These are phyloP conservation scores for Stachybotrys elegans DNA, from an alignment of 2,329 filamentous ascomycete species.

Conservation along the genomic window DNA sequence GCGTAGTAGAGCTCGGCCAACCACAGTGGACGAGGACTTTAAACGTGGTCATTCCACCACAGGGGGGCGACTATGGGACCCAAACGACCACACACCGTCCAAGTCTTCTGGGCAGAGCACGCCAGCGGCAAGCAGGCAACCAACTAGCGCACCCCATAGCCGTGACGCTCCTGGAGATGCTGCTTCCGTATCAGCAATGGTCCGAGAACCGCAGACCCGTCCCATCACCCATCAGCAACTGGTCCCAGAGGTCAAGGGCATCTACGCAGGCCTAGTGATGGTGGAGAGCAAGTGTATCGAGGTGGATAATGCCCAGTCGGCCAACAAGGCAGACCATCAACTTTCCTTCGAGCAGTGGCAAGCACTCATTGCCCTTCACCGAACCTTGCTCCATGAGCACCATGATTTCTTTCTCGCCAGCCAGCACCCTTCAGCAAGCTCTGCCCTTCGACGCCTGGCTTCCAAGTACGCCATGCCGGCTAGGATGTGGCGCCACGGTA, in stretches of 20 bases:
- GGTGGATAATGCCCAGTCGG: slow-evolving; percentile 61
- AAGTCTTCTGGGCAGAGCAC: background rate
- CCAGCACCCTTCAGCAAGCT: slow-evolving; percentile 75
- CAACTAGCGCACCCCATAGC: background rate
- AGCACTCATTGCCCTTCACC: slow-evolving; percentile 73
- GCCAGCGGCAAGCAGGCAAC: background rate
- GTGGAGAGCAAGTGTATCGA: slow-evolving; percentile 86
- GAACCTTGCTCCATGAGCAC: slow-evolving; percentile 75
- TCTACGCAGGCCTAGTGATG: slow-evolving; percentile 79
- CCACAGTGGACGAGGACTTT: no score
- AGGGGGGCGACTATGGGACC: slow-evolving; percentile 22
- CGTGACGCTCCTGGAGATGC: background rate
- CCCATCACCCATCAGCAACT: slow-evolving; percentile 75
- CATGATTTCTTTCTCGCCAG: slow-evolving; percentile 83
- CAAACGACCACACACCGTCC: slow-evolving; percentile 15
- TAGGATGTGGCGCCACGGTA: slow-evolving; percentile 90
- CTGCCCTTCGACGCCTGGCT: slow-evolving; percentile 62
- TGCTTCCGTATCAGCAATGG: slow-evolving; percentile 8
- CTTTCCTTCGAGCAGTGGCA: slow-evolving; percentile 73
- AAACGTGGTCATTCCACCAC: slow-evolving; percentile 14
- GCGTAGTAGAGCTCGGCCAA: slow-evolving; percentile 10
- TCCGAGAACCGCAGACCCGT: slow-evolving; percentile 36
- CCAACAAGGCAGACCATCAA: slow-evolving; percentile 34
- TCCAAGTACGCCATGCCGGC: slow-evolving; percentile 88
- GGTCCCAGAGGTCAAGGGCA: slow-evolving; percentile 74